Base-by-base conservation (phyloP, 148 eudicot species). In the Spergularia bocconei region DNA sequence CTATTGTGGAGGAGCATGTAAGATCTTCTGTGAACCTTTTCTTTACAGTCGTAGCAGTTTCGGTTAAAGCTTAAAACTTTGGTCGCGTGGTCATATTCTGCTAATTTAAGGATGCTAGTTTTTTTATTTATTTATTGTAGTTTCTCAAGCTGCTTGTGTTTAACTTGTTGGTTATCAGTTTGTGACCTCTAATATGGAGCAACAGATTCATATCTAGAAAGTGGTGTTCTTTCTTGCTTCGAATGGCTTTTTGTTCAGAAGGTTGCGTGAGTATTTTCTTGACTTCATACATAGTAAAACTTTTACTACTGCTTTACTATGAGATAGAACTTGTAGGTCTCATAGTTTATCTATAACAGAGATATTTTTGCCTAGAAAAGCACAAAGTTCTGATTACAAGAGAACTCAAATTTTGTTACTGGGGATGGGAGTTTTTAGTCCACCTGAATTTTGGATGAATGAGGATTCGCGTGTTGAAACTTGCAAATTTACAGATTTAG, bases 1-100 rank as follows among this genome's bases (percentile, higher is more conserved):
- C 97, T 63, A 91, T 92, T 68, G 98, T 92, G 33, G 98, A 95
- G 80, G 98, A 95, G 82, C 98, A 95, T 84, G 98, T 95, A 87
- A 89, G 92, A 57, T 67, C 69, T 25, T 20, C 36, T 36, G 19
- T 66, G 12, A 39, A 48, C 13, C 23, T 41, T 15, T 56, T 6
- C 0, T 70, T 52, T 39, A 36, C 21, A 13, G 38, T 19, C 23
- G 9, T 14, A 41, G 12, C 15, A 68, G 9, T 66, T 54, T 70
- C 16, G 21, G 50, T 8, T n/a, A 23, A 70, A 44, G 13, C 41
- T 29, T 70, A 5, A 44, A 36, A 67, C 48, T 21, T 74, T 52
- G 48, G n/a, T 10, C 67, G n/a, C 61, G 64, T 33, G 62, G 70
- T 71, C 59, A 17, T 70, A 2, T 36, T 7, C 55, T 8, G 25